Evolutionary conservation across 192 early-diverging fungal species (phyloP).

Genomic region (Dissophora ornata): DNA sequence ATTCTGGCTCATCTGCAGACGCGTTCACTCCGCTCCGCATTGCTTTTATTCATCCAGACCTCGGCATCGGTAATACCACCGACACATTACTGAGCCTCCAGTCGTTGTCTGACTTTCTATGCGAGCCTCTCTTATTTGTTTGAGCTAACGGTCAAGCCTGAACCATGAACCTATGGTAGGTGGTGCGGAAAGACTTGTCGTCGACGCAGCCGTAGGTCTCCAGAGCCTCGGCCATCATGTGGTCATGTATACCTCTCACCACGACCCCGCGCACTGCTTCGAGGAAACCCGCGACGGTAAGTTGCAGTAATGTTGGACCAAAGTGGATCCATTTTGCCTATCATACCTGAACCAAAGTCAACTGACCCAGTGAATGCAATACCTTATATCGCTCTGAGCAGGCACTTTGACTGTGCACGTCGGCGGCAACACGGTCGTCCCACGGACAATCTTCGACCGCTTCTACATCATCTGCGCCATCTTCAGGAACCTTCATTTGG

Average conservation of each 20-base stretch:
- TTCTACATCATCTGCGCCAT: conserved; percentile 88
- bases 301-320: too few species aligned
- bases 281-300: conserved; percentile 88
- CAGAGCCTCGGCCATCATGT: conserved; percentile 84
- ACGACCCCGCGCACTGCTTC: conserved; percentile 90
- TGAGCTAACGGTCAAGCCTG: too few species aligned
- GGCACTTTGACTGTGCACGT: conserved; percentile 83
- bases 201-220: conserved; percentile 89
- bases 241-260: conserved; percentile 89
- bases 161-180: too few species aligned
- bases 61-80: conserved; percentile 82
- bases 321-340: too few species aligned
- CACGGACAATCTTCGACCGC: conserved; percentile 74
- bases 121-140: too few species aligned
- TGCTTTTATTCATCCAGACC: conserved; percentile 92
- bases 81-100: too few species aligned
- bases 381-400: too few species aligned
- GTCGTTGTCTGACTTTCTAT: too few species aligned
- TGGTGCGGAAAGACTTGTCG: conserved; percentile 94
- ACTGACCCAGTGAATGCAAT: too few species aligned
- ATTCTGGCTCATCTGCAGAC: neutral
- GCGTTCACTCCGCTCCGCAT: conserved; percentile 60
- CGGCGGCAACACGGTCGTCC: conserved; percentile 77
- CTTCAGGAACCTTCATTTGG: conserved; percentile 77
- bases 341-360: too few species aligned